Evolutionary conservation across 2,329 filamentous ascomycete species (phyloP).

Genomic region (Xylariaceae sp.): DNA sequence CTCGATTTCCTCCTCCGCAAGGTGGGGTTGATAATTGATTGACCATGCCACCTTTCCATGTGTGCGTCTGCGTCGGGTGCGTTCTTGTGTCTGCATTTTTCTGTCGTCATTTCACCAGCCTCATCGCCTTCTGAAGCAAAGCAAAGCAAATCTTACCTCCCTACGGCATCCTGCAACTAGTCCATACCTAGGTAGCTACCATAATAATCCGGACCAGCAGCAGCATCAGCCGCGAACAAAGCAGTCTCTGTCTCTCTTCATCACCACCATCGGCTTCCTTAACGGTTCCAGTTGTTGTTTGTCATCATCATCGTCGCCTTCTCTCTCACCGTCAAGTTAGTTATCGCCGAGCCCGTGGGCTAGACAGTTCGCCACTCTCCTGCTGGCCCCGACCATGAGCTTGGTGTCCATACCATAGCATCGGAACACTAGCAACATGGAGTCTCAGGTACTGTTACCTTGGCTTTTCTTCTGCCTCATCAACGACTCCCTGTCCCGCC

Average conservation of each 20-base stretch:
- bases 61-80: slow-evolving; percentile 4
- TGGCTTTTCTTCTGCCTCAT: slow-evolving; percentile 8
- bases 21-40: slow-evolving; percentile 16
- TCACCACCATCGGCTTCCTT: background rate
- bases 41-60: slow-evolving; percentile 15
- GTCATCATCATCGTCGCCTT: background rate
- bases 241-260: background rate
- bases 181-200: background rate
- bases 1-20: slow-evolving; percentile 9
- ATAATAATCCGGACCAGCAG: background rate
- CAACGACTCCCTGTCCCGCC: background rate
- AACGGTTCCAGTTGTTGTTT: too few species aligned
- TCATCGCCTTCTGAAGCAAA: background rate
- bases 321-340: background rate
- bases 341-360: background rate
- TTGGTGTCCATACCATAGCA: slow-evolving; percentile 26
- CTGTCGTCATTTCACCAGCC: slow-evolving; percentile 15
- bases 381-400: slow-evolving; percentile 22
- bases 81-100: slow-evolving; percentile 4
- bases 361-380: slow-evolving; percentile 6
- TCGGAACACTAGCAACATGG: slow-evolving; percentile 35
- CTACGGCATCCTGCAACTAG: too few species aligned
- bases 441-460: slow-evolving; percentile 40
- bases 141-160: too few species aligned
- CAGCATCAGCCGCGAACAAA: background rate